Evolutionary conservation across 495 filamentous ascomycete genomes (phyloP).

Genomic region (Aspergillus wentii): DNA sequence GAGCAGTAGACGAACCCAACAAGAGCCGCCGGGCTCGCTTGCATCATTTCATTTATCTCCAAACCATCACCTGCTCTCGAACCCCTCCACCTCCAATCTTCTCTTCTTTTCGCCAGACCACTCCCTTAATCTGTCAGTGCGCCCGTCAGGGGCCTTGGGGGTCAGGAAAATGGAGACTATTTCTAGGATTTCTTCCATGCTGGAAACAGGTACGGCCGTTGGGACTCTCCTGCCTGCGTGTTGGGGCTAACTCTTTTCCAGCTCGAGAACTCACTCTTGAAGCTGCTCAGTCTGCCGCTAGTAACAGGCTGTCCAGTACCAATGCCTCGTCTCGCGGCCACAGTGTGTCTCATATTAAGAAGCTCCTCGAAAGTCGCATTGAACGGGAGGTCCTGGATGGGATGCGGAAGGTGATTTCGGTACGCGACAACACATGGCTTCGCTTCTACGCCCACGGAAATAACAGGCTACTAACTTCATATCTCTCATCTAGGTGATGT

Average conservation of each 20-base stretch:
- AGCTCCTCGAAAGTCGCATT: slow-evolving; percentile 88
- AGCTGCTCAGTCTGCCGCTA: slow-evolving; percentile 77
- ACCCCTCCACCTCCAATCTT: slow-evolving; percentile 13
- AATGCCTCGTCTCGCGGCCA: slow-evolving; percentile 40
- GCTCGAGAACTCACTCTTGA: slow-evolving; percentile 96
- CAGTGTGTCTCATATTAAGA: slow-evolving; percentile 70
- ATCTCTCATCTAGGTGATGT: slow-evolving; percentile 69
- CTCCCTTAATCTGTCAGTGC: slow-evolving; percentile 12
- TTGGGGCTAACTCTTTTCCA: slow-evolving; percentile 24
- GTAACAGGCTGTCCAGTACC: slow-evolving; percentile 34
- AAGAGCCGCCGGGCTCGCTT: too few relatives aligned
- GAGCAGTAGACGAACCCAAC: too few relatives aligned
- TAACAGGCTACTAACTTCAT: too few relatives aligned
- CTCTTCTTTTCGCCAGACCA: slow-evolving; percentile 13
- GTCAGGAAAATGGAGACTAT: slow-evolving; percentile 80
- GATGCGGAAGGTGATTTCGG: slow-evolving; percentile 81
- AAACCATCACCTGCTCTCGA: too few relatives aligned
- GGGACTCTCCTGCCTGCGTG: neutral
- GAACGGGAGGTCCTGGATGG: slow-evolving; percentile 92
- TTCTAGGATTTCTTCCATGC: slow-evolving; percentile 82
- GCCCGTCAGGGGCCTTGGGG: slow-evolving; percentile 16
- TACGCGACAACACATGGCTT: slow-evolving; percentile 38
- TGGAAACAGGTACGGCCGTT: slow-evolving; percentile 72
- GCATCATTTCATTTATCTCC: too few relatives aligned
- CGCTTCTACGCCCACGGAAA: neutral